These are phyloP conservation scores for Bipolaris bicolor DNA, from an alignment of 2,329 filamentous ascomycete genomes.

Conservation along the genomic window DNA sequence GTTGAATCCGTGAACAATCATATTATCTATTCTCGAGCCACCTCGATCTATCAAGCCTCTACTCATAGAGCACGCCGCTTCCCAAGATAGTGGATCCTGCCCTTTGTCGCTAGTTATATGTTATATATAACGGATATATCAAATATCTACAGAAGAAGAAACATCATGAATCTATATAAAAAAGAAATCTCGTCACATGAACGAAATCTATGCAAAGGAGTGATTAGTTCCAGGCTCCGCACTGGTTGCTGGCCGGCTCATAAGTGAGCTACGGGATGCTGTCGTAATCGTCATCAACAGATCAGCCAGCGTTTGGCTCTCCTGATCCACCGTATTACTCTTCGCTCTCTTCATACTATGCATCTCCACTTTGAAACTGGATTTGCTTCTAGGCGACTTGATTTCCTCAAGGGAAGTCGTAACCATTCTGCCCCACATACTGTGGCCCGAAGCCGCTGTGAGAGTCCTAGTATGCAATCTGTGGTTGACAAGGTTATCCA, in stretches of 20 bases:
- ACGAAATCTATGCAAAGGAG: neutral
- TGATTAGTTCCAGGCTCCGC: conserved; percentile 16
- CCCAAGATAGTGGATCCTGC: neutral
- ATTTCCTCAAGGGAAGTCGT: conserved; percentile 47
- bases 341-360: conserved; percentile 41
- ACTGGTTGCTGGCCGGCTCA: conserved; percentile 19
- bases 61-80: neutral
- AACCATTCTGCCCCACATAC: conserved; percentile 48
- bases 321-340: conserved; percentile 43
- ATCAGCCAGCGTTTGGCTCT: conserved; percentile 52
- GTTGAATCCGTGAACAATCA: neutral
- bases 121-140: neutral
- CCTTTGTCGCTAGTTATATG: neutral
- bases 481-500: conserved; percentile 36
- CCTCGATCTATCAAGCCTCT: neutral
- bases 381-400: conserved; percentile 36
- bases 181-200: neutral
- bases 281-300: conserved; percentile 41
- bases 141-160: too few species aligned
- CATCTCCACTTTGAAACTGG: conserved; percentile 35
- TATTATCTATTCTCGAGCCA: neutral
- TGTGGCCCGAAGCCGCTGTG: conserved; percentile 17
- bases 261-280: conserved; percentile 35
- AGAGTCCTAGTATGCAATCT: conserved; percentile 5
- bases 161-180: neutral